These are phyloP conservation scores for Tieghemostelium lacteum DNA, from an alignment of 78 protist species.

Conservation along the genomic window DNA sequence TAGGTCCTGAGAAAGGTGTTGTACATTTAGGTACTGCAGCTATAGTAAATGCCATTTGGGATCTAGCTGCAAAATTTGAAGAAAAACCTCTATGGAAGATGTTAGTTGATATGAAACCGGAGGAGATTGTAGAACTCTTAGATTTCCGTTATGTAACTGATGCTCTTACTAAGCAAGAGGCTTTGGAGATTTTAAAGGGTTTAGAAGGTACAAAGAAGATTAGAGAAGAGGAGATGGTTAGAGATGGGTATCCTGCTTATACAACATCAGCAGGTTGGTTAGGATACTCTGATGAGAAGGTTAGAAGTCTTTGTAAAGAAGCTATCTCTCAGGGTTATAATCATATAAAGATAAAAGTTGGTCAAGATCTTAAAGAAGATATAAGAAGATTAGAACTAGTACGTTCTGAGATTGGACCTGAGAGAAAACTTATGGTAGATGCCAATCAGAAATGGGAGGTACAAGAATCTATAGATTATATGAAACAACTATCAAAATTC, in stretches of 20 bases:
- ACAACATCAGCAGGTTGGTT: constrained; percentile 74
- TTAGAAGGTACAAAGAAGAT: not conserved
- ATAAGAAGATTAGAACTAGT: constrained; percentile 22
- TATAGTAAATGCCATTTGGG: constrained; percentile 56
- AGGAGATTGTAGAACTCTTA: constrained; percentile 19
- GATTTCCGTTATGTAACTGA: constrained; percentile 60
- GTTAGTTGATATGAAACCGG: constrained; percentile 57
- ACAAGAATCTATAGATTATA: constrained; percentile 42
- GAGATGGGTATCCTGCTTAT: constrained; percentile 53
- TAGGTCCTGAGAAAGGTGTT: constrained; percentile 80
- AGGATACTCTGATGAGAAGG: constrained; percentile 68
- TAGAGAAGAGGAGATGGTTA: constrained; percentile 14
- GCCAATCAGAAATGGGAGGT: constrained; percentile 81
- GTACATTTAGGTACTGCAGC: constrained; percentile 61
- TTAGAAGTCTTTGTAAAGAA: constrained; percentile 20
- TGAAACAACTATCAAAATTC: constrained; percentile 12
- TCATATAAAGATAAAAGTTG: constrained; percentile 75
- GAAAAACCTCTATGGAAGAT: constrained; percentile 68
- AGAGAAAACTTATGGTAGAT: constrained; percentile 49
- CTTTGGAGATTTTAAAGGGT: constrained; percentile 4
- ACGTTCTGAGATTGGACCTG: constrained; percentile 19
- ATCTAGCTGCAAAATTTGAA: constrained; percentile 18
- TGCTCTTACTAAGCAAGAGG: constrained; percentile 60
- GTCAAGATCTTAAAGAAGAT: constrained; percentile 55
- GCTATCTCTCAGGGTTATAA: constrained; percentile 69